phyloP scores from a whole-genome alignment of 805 yeast species.

The Hanseniaspora guilliermondii region DNA sequence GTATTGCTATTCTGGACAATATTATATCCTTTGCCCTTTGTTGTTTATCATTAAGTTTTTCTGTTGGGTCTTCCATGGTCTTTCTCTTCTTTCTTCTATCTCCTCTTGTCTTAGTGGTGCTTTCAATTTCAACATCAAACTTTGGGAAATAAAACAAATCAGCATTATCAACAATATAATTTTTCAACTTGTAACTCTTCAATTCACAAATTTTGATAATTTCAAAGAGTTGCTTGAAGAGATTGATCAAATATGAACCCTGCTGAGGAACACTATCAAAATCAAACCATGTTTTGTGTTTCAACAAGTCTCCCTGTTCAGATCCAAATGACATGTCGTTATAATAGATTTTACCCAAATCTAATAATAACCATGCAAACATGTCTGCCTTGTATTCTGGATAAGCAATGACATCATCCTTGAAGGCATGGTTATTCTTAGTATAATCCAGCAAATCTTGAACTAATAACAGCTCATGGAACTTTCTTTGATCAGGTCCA shows the following conservation, averaged over 20 bases:
- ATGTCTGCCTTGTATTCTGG: slow-evolving; percentile 10
- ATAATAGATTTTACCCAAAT: slow-evolving; percentile 6
- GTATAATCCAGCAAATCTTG: slow-evolving; percentile 8
- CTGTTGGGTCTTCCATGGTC: background rate
- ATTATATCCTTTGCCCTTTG: background rate
- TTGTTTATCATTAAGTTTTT: background rate
- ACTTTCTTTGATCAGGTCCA: slow-evolving; percentile 7
- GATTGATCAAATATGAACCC: background rate
- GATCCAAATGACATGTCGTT: slow-evolving; percentile 4
- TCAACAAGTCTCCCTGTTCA: slow-evolving; percentile 2
- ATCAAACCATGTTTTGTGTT: slow-evolving; percentile 11
- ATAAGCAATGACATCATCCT: slow-evolving; percentile 8
- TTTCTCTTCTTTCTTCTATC: slow-evolving; percentile 3
- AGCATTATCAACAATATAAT: slow-evolving; percentile 22
- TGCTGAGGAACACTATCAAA: background rate
- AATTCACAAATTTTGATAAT: slow-evolving; percentile 24
- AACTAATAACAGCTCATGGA: slow-evolving; percentile 10
- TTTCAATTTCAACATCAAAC: slow-evolving; percentile 14
- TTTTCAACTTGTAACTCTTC: slow-evolving; percentile 23
- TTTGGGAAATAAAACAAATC: slow-evolving; percentile 23
- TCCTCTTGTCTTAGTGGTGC: slow-evolving; percentile 5
- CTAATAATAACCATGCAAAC: slow-evolving; percentile 12
- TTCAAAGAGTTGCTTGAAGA: slow-evolving; percentile 22
- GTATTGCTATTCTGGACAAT: background rate
- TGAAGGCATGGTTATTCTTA: background rate